Evolutionary conservation across 176 grass and related monocot genomes (phyloP), one percentile per base, ranked within the genome.

Genomic region (Tuctoria greenei): DNA sequence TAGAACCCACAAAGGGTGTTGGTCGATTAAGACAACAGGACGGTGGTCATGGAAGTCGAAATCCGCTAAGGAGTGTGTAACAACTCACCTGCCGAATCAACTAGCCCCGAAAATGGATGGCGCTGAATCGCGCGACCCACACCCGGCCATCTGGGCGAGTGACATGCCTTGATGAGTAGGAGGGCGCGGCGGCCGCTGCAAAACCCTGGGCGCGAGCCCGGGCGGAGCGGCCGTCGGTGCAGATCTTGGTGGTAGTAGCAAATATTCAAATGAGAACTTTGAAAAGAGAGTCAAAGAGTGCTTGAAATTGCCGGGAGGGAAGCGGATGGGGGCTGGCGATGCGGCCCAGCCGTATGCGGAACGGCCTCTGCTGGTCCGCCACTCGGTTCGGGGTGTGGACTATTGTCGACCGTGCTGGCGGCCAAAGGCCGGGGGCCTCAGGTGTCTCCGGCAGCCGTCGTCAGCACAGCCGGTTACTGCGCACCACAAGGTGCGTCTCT

Each of bases 211-310:
- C 31, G 31, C 3, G 31, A 31, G 31, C 31, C 31, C 3, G 31
- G 31, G 31, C 31, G 31, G 31, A 31, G 31, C 31, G 31, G 31
- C 31, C 31, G 31, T 31, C 31, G 31, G 31, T 31, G 31, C 31
- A 2, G 31, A 31, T 31, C 31, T 31, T 31, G 31, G 31, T 31
- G 31, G 31, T 31, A 31, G 31, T 31, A 31, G 31, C 31, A 31
- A 31, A 31, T 31, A 31, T 31, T 31, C 31, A 31, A 31, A 31
- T 31, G 31, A 31, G 31, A 31, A 86, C 85, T 85, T 92, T 92
- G 85, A 88, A 92, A 92, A 88, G 89, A 88, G 85, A 88, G 89
- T 88, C 82, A 92, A 92, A 86, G 82, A 92, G 82, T 92, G 79
- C 86, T 86, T 91, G 89, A 91, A 91, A 91, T 91, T 91, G 85